Conservation (phyloP, 2,329 filamentous ascomycete genomes). For the Fusarium proliferatum region DNA sequence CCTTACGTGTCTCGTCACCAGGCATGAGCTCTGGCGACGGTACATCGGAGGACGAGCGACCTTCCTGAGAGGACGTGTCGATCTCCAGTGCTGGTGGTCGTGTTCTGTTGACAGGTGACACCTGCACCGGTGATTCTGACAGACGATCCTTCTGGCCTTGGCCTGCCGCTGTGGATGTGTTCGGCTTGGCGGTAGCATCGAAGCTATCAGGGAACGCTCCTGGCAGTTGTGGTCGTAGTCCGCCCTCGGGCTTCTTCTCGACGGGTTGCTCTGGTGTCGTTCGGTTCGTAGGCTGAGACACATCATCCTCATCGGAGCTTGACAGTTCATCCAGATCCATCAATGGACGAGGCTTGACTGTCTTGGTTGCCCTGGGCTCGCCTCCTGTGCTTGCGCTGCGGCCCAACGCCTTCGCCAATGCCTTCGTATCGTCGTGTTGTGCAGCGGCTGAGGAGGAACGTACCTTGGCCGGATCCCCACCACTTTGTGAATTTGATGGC, state of each 20-base stretch:
- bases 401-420: conserved; percentile 36
- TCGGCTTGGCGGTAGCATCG: conserved; percentile 47
- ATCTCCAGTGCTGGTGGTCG: conserved; percentile 75
- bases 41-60: conserved; percentile 71
- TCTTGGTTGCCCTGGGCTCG: conserved; percentile 65
- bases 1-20: conserved; percentile 53
- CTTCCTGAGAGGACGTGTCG: conserved; percentile 78
- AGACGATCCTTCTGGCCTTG: conserved; percentile 57
- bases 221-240: conserved; percentile 50
- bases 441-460: conserved; percentile 51
- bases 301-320: conserved; percentile 61
- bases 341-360: conserved; percentile 64
- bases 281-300: conserved; percentile 39
- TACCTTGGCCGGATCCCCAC: conserved; percentile 45
- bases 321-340: conserved; percentile 79
- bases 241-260: conserved; percentile 37
- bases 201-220: conserved; percentile 58
- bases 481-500: conserved; percentile 47
- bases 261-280: conserved; percentile 27
- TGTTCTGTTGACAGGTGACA: conserved; percentile 55
- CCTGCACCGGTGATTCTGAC: conserved; percentile 75
- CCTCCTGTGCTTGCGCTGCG: conserved; percentile 50
- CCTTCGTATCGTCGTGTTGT: conserved; percentile 53
- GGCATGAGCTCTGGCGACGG: conserved; percentile 71
- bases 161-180: conserved; percentile 48